Percentiles rank a stretch among this genome's conserved stretches.
phyloP scores from a whole-genome alignment of 768 basidiomycete genomes.

The Boletus bicolor region DNA sequence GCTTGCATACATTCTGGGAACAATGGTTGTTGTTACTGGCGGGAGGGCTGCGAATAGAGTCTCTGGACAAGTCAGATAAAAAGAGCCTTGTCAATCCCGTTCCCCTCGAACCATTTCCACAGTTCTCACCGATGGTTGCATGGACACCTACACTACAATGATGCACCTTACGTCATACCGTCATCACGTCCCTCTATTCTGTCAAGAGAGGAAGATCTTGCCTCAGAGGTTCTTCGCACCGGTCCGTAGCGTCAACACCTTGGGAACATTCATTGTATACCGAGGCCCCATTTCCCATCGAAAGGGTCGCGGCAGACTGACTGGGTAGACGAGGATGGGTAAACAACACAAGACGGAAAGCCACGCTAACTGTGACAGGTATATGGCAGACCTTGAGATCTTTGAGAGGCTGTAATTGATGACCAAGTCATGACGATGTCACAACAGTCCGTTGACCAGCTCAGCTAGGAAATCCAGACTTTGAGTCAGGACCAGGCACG shows the following conservation, averaged over 20 bases:
- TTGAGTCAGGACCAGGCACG: constrained; percentile 19
- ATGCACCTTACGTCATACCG: constrained; percentile 1
- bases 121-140: constrained; percentile 12
- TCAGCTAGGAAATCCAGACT: not conserved
- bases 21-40: not conserved
- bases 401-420: not conserved
- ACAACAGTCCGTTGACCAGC: not conserved
- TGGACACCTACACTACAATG: constrained; percentile 4
- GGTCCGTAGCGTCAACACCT: not conserved
- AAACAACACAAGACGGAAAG: not conserved
- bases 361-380: not conserved
- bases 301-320: constrained; percentile 17
- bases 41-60: not conserved
- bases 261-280: not conserved
- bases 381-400: not conserved
- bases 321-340: not conserved
- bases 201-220: not conserved
- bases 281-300: constrained; percentile 15
- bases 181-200: constrained; percentile 5
- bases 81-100: not conserved
- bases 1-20: not conserved
- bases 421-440: not conserved
- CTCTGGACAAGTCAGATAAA: not conserved
- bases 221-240: constrained; percentile 4
- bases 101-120: constrained; percentile 1